A percentile compares a stretch with the other conserved stretches of the same genome.
phyloP scores from a whole-genome alignment of 2,329 filamentous ascomycete genomes.

The Cryphonectria carpinicola region DNA sequence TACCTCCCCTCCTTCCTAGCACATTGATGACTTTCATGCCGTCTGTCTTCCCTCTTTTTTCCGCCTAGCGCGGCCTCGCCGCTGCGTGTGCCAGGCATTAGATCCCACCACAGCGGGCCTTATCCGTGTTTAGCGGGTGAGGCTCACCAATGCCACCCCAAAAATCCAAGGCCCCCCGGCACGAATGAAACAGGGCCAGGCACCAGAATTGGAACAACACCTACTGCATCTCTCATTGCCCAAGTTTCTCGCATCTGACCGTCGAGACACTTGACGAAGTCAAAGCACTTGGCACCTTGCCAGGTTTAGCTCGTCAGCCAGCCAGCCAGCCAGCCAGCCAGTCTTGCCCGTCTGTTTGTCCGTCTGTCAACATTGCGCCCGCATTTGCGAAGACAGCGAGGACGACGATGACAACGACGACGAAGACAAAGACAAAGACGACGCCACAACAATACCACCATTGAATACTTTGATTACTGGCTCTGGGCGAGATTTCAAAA shows the following conservation, averaged over 20 bases:
- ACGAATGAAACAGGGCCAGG: constrained; percentile 16
- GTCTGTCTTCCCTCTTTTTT: not conserved
- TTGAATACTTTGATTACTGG: not conserved
- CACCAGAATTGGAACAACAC: constrained; percentile 5
- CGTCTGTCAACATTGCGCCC: not conserved
- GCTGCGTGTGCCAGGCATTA: not conserved
- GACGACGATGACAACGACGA: not conserved
- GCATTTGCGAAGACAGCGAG: constrained; percentile 4
- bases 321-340: constrained; percentile 3
- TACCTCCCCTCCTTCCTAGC: too few relatives aligned
- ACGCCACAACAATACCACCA: not conserved
- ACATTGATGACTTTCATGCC: not conserved
- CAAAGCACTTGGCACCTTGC: constrained; percentile 16
- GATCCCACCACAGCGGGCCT: not conserved
- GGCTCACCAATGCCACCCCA: constrained; percentile 8
- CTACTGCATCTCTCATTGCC: not conserved
- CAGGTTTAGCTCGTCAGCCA: constrained; percentile 20
- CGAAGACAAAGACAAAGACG: not conserved
- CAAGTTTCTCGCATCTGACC: not conserved
- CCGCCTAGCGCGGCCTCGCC: constrained; percentile 2
- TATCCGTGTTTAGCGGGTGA: constrained; percentile 6
- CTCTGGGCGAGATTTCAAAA: not conserved
- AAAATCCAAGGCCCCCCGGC: not conserved
- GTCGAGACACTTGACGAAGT: not conserved
- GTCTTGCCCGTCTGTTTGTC: not conserved